Percentiles rank a stretch among this genome's conserved stretches.
Conservation (phyloP, 371 early-diverging fungal species). For the Mucor piriformis region DNA sequence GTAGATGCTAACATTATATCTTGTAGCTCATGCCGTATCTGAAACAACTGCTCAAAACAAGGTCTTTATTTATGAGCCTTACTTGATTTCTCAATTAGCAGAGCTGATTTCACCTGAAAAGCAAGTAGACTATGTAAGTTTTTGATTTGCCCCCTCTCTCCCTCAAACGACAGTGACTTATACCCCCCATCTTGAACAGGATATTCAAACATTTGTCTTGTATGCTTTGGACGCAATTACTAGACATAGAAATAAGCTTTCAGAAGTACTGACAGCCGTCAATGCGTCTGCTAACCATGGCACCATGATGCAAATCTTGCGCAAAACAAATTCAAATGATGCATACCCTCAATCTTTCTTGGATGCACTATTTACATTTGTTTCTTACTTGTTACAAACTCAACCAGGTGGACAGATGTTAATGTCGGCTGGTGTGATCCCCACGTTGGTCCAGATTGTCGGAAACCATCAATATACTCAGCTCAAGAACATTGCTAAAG, state of each 20-base stretch:
- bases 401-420: slow-evolving; percentile 89
- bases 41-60: slow-evolving; percentile 74
- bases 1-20: not conserved
- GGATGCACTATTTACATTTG: slow-evolving; percentile 83
- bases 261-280: slow-evolving; percentile 83
- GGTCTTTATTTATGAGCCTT: slow-evolving; percentile 85
- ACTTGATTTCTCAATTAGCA: slow-evolving; percentile 75
- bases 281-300: slow-evolving; percentile 96
- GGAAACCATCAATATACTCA: slow-evolving; percentile 52
- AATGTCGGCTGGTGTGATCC: slow-evolving; percentile 88
- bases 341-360: slow-evolving; percentile 72
- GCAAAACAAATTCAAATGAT: slow-evolving; percentile 64
- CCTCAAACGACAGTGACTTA: too few species aligned
- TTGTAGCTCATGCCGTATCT: slow-evolving; percentile 59
- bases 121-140: slow-evolving; percentile 29
- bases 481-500: slow-evolving; percentile 70
- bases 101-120: slow-evolving; percentile 78
- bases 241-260: slow-evolving; percentile 71
- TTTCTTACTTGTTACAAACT: slow-evolving; percentile 75
- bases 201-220: slow-evolving; percentile 72
- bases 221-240: slow-evolving; percentile 84
- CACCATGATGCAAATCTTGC: slow-evolving; percentile 77
- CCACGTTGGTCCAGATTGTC: slow-evolving; percentile 69
- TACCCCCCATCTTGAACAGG: too few species aligned
- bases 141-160: too few species aligned